These are phyloP conservation scores for Phaffia australis DNA, from an alignment of 768 basidiomycete species.

Conservation along the genomic window DNA sequence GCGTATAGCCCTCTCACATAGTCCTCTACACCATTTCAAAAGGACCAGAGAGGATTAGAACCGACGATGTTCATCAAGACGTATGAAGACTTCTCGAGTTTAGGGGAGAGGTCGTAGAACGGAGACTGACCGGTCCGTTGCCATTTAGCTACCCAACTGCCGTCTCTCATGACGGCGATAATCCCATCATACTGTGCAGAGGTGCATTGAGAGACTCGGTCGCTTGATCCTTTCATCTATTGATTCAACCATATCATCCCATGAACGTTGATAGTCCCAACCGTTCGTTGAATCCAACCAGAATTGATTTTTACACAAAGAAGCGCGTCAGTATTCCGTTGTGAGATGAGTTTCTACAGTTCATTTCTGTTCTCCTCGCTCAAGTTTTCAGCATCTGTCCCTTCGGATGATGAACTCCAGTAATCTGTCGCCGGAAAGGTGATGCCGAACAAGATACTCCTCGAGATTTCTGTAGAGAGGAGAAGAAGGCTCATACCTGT, in stretches of 20 bases:
- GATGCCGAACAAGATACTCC: neutral
- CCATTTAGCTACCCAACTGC: slow-evolving; percentile 94
- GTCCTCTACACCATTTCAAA: slow-evolving; percentile 52
- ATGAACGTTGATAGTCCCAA: neutral
- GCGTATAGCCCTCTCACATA: slow-evolving; percentile 88
- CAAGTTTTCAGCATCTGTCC: no score
- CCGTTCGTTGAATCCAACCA: neutral
- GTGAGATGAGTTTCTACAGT: neutral
- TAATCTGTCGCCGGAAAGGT: neutral
- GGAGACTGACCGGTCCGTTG: slow-evolving; percentile 69
- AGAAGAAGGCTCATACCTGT: slow-evolving; percentile 49
- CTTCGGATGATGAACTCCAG: neutral
- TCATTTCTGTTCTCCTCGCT: no score
- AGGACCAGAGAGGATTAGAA: neutral
- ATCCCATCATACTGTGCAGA: slow-evolving; percentile 87
- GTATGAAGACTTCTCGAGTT: neutral
- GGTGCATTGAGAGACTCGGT: slow-evolving; percentile 74
- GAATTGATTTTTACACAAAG: neutral
- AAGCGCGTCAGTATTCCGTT: no score
- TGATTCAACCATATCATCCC: neutral
- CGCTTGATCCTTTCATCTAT: slow-evolving; percentile 78
- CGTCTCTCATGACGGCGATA: slow-evolving; percentile 72
- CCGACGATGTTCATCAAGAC: neutral
- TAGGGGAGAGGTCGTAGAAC: neutral
- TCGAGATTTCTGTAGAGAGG: neutral